Conservation (phyloP, 1,284 basidiomycete genomes). For the Ceratobasidium sp. region DNA sequence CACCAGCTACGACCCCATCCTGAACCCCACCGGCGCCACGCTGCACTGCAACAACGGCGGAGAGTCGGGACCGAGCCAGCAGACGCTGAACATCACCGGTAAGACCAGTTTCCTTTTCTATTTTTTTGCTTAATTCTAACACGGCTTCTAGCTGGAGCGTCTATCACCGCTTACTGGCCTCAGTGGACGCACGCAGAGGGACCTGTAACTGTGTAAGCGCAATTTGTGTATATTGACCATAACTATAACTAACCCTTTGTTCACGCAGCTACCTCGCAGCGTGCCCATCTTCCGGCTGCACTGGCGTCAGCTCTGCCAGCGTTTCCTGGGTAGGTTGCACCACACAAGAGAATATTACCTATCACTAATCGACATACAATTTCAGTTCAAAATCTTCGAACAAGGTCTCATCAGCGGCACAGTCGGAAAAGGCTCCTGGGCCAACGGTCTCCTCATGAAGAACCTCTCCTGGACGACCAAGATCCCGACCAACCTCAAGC, state of each 20-base stretch:
- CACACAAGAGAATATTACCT: too few relatives aligned
- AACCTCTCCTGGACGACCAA: constrained; percentile 44
- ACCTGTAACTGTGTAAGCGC: constrained; percentile 41
- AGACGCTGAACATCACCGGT: constrained; percentile 18
- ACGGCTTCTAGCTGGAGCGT: constrained; percentile 33
- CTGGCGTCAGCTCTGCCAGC: constrained; percentile 43
- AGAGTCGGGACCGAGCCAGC: constrained; percentile 17
- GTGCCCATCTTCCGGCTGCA: constrained; percentile 47
- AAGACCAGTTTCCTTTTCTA: background rate
- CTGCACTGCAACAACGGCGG: constrained; percentile 43
- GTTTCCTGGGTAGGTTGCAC: constrained; percentile 22
- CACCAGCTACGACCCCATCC: constrained; percentile 45
- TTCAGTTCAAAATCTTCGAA: constrained; percentile 41
- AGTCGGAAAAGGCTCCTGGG: constrained; percentile 43
- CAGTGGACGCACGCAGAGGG: constrained; percentile 46
- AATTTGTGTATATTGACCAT: constrained; percentile 15
- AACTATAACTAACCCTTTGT: too few relatives aligned
- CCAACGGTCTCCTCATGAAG: constrained; percentile 44
- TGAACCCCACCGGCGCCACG: constrained; percentile 39
- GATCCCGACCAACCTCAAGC: constrained; percentile 43
- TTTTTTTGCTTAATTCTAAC: background rate
- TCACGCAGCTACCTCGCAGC: constrained; percentile 28
- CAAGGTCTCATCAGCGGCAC: constrained; percentile 46
- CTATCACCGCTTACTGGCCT: constrained; percentile 38
- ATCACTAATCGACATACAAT: too few relatives aligned